Base-by-base conservation (phyloP, 2,329 filamentous ascomycete genomes). In the Fusarium sp. region DNA sequence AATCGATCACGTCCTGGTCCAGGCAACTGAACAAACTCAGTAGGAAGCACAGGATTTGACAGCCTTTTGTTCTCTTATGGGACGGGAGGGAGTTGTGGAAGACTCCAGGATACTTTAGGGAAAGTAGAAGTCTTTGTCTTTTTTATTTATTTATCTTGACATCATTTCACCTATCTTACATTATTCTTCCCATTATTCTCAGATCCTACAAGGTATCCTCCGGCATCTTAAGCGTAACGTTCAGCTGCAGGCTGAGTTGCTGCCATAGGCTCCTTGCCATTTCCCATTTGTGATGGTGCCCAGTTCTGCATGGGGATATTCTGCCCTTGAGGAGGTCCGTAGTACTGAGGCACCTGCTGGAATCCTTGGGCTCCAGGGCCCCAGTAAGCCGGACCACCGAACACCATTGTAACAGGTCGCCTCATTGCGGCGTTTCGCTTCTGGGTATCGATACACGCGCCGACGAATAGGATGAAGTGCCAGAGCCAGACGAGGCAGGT, bases 381-480 rank as follows among this genome's bases (percentile, higher is more conserved):
- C 79, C 79, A 81, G 71, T 78, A 78, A 26, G 75, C 70, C 24
- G 76, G 78, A 22, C 73, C 77, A 22, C 70, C 65, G 35, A 58
- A 62, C 15, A 81, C 73, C 38, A 81, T 66, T 58, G 78, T 74
- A 48, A 81, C 59, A 22, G 72, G 73, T 15, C 73, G 64, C 24
- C 57, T 70, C 51, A 59, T 61, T 24, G 74, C 70, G 14, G 69
- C 65, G 61, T 83, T 82, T 65, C 77, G 69, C 48, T 72, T 78
- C 56, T 77, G 70, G 2, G 81, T 83, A 62, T 84, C 82, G 65
- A 84, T 75, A 61, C 84, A 85, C 22, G 81, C 82, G 18, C 78
- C 73, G 39, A 84, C 71, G 68, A 85, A 85, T 44, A 85, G 76
- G 62, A 79, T 68, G 44, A 85, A 82, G 67, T 84, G 79, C 39